A percentile compares a stretch with the other conserved stretches of the same genome.
Conservation (phyloP, 2,329 filamentous ascomycete genomes). For the Curvularia verruculosa region DNA sequence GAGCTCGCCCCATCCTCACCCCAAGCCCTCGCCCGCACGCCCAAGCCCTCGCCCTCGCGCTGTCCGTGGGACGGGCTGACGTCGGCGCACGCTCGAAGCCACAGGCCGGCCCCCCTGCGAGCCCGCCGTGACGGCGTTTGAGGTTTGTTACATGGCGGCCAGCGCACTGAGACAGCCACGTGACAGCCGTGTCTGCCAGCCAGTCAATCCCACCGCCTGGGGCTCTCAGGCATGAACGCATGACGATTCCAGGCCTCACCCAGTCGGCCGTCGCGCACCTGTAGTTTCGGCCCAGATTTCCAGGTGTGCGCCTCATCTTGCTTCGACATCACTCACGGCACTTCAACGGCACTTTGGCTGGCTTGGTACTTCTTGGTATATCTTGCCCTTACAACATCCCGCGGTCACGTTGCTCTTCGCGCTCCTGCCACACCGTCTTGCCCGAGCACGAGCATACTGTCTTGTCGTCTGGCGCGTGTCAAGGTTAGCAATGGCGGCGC, state of each 20-base stretch:
- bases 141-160: conserved; percentile 47
- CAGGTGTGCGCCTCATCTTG: conserved; percentile 30
- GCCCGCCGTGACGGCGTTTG: conserved; percentile 39
- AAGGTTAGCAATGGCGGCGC: conserved; percentile 4
- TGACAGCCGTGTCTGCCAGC: conserved; percentile 29
- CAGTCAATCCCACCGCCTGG: conserved; percentile 30
- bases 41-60: neutral
- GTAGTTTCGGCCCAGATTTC: conserved; percentile 45
- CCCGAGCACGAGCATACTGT: conserved; percentile 97
- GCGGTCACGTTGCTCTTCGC: conserved; percentile 83
- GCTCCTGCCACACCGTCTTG: conserved; percentile 98
- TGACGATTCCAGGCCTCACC: conserved; percentile 35
- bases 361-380: conserved; percentile 26
- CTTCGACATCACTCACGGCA: conserved; percentile 23
- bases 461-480: conserved; percentile 70
- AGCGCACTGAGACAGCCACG: conserved; percentile 46
- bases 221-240: conserved; percentile 45
- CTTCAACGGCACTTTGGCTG: conserved; percentile 25
- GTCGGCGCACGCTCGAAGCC: conserved; percentile 6
- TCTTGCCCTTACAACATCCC: conserved; percentile 75
- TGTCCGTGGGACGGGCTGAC: neutral
- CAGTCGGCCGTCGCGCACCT: conserved; percentile 39
- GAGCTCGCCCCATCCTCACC: neutral
- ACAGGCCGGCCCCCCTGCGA: conserved; percentile 15
- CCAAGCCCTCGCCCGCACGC: neutral